phyloP scores from a whole-genome alignment of 208 protist genomes.

The Wallacemonas sp. region DNA sequence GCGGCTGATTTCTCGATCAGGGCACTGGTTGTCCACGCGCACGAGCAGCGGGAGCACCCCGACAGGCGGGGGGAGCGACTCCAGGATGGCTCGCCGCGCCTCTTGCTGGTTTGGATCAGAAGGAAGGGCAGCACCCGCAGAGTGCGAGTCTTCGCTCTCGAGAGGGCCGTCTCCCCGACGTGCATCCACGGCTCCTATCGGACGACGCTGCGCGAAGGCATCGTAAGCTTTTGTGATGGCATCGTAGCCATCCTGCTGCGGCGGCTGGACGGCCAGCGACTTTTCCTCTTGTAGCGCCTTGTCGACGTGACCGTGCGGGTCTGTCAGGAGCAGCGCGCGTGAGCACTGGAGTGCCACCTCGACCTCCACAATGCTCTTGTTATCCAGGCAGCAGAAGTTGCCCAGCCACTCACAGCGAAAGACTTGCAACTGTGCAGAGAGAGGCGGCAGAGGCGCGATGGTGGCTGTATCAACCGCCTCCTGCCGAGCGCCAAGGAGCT shows the following conservation, averaged over 20 bases:
- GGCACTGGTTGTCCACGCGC: conserved; percentile 47
- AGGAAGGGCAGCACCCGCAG: not conserved
- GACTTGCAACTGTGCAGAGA: conserved; percentile 54
- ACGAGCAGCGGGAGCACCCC: conserved; percentile 43
- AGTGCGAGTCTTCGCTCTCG: too few species aligned
- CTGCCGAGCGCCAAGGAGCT: conserved; percentile 48
- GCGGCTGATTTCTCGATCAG: conserved; percentile 20
- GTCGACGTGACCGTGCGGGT: conserved; percentile 15
- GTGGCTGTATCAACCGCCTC: conserved; percentile 31
- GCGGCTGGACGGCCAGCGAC: too few species aligned
- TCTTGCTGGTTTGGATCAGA: not conserved
- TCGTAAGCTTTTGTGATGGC: conserved; percentile 11
- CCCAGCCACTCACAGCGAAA: conserved; percentile 41
- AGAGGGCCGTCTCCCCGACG: too few species aligned
- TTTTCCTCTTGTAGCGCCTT: not conserved
- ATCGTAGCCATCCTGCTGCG: too few species aligned
- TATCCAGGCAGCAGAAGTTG: conserved; percentile 57
- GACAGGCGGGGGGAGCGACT: conserved; percentile 42
- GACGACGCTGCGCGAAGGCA: conserved; percentile 14
- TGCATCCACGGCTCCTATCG: not conserved
- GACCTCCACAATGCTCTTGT: conserved; percentile 40
- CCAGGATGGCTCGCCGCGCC: conserved; percentile 4
- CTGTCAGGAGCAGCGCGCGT: conserved; percentile 36
- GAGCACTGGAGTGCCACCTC: conserved; percentile 56
- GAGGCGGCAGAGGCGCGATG: conserved; percentile 18